Conservation (phyloP, 2,329 filamentous ascomycete species). For the Orbilia quercus region DNA sequence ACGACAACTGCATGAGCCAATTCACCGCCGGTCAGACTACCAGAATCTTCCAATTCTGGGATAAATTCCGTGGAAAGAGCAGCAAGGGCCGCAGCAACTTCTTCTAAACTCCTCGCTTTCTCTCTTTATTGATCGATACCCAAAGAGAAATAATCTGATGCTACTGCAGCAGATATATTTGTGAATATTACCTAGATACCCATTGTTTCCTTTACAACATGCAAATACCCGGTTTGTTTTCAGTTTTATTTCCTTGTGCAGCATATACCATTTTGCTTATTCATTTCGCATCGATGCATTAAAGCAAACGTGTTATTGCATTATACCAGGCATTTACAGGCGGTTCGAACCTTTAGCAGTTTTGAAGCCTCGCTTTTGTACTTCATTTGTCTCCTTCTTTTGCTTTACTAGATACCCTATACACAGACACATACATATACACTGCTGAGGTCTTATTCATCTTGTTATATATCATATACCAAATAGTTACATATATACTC, state of each 20-base stretch:
- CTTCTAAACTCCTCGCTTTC: constrained; percentile 33
- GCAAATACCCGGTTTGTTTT: constrained; percentile 36
- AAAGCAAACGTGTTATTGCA: constrained; percentile 26
- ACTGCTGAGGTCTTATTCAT: constrained; percentile 18
- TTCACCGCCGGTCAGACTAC: constrained; percentile 65
- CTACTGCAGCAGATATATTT: constrained; percentile 15
- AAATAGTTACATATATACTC: constrained; percentile 37
- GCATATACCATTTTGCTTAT: constrained; percentile 14
- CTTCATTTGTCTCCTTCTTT: constrained; percentile 11
- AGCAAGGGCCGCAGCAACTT: constrained; percentile 16
- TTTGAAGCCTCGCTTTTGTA: constrained; percentile 9
- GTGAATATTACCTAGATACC: constrained; percentile 33
- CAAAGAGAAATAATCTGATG: constrained; percentile 16
- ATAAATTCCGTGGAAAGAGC: constrained; percentile 61
- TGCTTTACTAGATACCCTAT: constrained; percentile 39
- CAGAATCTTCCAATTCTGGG: constrained; percentile 64
- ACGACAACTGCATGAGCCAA: constrained; percentile 64
- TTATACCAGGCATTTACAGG: constrained; percentile 27
- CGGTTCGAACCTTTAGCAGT: constrained; percentile 4
- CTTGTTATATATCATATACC: constrained; percentile 30
- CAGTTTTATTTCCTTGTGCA: constrained; percentile 15
- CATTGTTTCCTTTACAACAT: constrained; percentile 18
- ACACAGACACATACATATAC: neutral
- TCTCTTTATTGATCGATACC: constrained; percentile 35
- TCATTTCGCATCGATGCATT: constrained; percentile 18